Evolutionary conservation across 2,329 filamentous ascomycete species (phyloP).

Genomic region (Cordyceps fumosorosea): DNA sequence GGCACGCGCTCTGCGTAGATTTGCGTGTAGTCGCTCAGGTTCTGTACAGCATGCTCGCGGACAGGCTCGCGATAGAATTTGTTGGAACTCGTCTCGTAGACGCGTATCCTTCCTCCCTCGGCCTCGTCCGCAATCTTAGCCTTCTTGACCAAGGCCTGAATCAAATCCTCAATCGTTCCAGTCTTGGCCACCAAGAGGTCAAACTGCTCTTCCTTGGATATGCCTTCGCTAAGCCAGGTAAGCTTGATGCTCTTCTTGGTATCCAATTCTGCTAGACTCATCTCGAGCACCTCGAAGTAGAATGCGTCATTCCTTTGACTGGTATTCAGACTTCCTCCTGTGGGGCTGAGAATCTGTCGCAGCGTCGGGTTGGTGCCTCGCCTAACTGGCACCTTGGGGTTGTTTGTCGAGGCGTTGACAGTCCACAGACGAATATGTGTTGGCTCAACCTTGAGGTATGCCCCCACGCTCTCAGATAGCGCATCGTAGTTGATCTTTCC

Average conservation of each 20-base stretch:
- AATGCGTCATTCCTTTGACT: conserved; percentile 70
- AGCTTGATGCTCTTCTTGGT: conserved; percentile 84
- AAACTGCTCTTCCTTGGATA: conserved; percentile 80
- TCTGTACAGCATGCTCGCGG: conserved; percentile 65
- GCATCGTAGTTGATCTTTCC: conserved; percentile 87
- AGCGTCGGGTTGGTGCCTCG: conserved; percentile 65
- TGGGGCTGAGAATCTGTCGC: conserved; percentile 68
- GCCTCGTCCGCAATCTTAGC: conserved; percentile 68
- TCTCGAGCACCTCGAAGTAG: conserved; percentile 90
- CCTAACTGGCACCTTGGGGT: conserved; percentile 72
- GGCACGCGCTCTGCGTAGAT: conserved; percentile 78
- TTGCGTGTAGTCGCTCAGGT: conserved; percentile 77
- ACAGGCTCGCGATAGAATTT: conserved; percentile 77
- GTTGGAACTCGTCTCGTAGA: conserved; percentile 77
- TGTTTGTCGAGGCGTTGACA: conserved; percentile 68
- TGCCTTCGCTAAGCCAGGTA: conserved; percentile 79
- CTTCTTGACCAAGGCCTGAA: conserved; percentile 72
- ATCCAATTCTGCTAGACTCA: conserved; percentile 87
- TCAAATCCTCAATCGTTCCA: conserved; percentile 71
- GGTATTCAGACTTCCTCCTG: conserved; percentile 63
- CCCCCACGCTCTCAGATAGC: conserved; percentile 74
- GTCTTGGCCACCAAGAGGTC: conserved; percentile 86
- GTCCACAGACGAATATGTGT: conserved; percentile 91
- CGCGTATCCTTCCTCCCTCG: conserved; percentile 61
- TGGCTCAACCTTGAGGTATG: conserved; percentile 66